phyloP scores from a whole-genome alignment of 192 early-diverging fungal genomes.

The Mortierella alpina region DNA sequence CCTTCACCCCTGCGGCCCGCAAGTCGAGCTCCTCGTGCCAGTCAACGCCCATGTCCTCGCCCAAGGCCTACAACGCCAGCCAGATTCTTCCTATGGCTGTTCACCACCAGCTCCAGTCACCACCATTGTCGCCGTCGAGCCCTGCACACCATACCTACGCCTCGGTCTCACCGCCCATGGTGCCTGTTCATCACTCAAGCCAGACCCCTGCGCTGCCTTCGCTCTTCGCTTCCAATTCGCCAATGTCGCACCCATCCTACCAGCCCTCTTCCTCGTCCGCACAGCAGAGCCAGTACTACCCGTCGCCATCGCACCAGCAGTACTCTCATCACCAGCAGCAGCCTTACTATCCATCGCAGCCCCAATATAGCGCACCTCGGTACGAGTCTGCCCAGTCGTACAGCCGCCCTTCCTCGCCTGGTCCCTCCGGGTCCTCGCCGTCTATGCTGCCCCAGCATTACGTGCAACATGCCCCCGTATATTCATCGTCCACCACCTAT shows the following conservation, averaged over 20 bases:
- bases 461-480: slow-evolving; percentile 23
- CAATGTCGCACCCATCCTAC: slow-evolving; percentile 1
- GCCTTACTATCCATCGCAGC: slow-evolving; percentile 2
- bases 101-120: slow-evolving; percentile 48
- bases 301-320: not conserved
- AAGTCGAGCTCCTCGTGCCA: slow-evolving; percentile 13
- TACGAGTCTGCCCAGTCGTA: slow-evolving; percentile 24
- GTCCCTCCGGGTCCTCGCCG: not conserved
- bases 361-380: slow-evolving; percentile 4
- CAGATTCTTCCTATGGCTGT: slow-evolving; percentile 8
- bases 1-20: slow-evolving; percentile 7
- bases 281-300: slow-evolving; percentile 10
- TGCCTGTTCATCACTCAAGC: slow-evolving; percentile 22
- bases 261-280: not conserved
- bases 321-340: slow-evolving; percentile 10
- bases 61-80: slow-evolving; percentile 14
- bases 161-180: slow-evolving; percentile 38
- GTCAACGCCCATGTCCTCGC: slow-evolving; percentile 17
- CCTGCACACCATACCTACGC: slow-evolving; percentile 35
- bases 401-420: slow-evolving; percentile 16
- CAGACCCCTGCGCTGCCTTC: slow-evolving; percentile 25
- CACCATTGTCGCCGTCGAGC: slow-evolving; percentile 47
- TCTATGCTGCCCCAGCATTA: slow-evolving; percentile 42
- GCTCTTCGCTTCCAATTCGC: slow-evolving; percentile 40
- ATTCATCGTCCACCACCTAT: slow-evolving; percentile 8